Evolutionary conservation across 2,329 filamentous ascomycete species (phyloP), one percentile per base, ranked within the genome.

Genomic region (Pseudophaeomoniella oleicola): DNA sequence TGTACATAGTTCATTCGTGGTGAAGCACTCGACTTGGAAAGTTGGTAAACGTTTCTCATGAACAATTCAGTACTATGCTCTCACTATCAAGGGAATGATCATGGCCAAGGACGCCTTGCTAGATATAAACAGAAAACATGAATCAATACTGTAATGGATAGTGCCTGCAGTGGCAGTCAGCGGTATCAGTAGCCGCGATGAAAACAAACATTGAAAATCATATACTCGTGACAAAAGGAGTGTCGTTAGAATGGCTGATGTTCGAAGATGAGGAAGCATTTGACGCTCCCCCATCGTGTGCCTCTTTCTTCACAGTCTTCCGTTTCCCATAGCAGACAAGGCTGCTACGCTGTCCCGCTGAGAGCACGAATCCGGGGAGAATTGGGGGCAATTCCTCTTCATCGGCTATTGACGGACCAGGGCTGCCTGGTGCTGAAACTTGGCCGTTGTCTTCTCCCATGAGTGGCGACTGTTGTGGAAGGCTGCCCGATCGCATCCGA

Each of bases 331-430:
- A 51, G 2, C 38, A 44, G 17, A 51, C 44, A 14, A 54, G 42
- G 41, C 59, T 62, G 41, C 51, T 58, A 29, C 58, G 47, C 13
- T 55, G 51, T 4, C 58, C 58, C 6, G 57, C 53, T 32, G 55
- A 55, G 16, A 64, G 50, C 6, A 64, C 52, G 41, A 61, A 63
- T 19, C 60, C 57, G 1, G 61, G 61, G 15, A 64, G 37, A 12
- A 47, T 48, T 5, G 44, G 42, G 10, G 44, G 43, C 19, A 46
- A 33, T 13, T 48, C 44, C 12, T 35, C 39, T 9, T 43, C 41
- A 15, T 43, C 41, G 14, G 19, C 10, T 30, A 50, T 46, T 13
- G 44, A 47, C 9, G 47, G 47, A 3, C 47, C 47, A n/a, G 47
- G 46, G 27, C 45, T 47, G 11, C 45, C 46, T 10, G 39, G 35